phyloP scores from a whole-genome alignment of 176 grass and related monocot genomes.

The Hsuehochloa calcarea region DNA sequence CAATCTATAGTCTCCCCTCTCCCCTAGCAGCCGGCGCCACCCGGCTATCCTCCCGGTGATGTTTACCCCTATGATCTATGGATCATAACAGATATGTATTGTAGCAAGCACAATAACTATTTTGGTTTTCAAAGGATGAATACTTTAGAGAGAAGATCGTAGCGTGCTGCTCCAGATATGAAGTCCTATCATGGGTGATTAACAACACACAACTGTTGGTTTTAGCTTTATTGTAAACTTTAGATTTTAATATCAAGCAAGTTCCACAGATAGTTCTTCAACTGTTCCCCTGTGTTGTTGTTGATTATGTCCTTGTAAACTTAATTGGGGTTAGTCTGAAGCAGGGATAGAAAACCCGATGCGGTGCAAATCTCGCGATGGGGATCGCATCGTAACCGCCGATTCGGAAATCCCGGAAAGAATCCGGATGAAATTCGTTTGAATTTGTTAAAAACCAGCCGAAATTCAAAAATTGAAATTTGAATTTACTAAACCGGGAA shows the following conservation, averaged over 20 bases:
- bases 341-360: too few relatives aligned
- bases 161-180: not conserved
- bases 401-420: too few relatives aligned
- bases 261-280: not conserved
- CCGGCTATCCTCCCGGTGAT: too few relatives aligned
- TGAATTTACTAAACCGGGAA: too few relatives aligned
- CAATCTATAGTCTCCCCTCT: too few relatives aligned
- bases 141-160: not conserved
- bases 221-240: not conserved
- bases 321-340: not conserved
- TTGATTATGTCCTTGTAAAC: not conserved
- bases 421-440: too few relatives aligned
- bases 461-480: too few relatives aligned
- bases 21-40: too few relatives aligned
- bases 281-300: not conserved
- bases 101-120: not conserved
- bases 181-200: not conserved
- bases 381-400: too few relatives aligned
- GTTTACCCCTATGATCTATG: too few relatives aligned
- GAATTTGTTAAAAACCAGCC: too few relatives aligned
- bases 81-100: not conserved
- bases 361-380: too few relatives aligned
- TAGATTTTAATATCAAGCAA: slow-evolving; percentile 2
- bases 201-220: not conserved
- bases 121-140: not conserved